A percentile compares a stretch with the other conserved stretches of the same genome.
Conservation (phyloP, 805 yeast species). For the Candida ipomoeae region DNA sequence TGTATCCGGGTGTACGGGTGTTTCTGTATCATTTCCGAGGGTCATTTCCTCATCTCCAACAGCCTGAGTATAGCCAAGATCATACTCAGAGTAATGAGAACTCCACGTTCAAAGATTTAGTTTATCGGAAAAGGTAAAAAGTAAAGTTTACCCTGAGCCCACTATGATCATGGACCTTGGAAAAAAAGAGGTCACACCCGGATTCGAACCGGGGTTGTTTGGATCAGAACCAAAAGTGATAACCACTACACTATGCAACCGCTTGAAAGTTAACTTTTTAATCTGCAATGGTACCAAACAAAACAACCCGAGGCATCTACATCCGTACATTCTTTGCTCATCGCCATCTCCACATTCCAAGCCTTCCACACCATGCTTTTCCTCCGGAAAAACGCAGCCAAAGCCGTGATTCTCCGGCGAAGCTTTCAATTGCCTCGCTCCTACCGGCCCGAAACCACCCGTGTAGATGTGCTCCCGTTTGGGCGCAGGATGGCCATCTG, state of each 20-base stretch:
- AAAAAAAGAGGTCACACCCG: slow-evolving; percentile 62
- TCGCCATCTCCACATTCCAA: not conserved
- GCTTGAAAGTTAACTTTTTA: not conserved
- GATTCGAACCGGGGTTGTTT: slow-evolving; percentile 82
- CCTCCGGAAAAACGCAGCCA: not conserved
- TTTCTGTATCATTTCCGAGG: no score
- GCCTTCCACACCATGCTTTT: not conserved
- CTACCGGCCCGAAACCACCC: slow-evolving; percentile 11
- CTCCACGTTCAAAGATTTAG: no score
- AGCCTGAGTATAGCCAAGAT: no score
- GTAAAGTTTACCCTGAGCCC: no score
- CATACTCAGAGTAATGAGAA: no score
- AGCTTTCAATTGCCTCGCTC: slow-evolving; percentile 9
- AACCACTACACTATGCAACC: slow-evolving; percentile 73
- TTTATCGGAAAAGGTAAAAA: no score
- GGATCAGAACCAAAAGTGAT: slow-evolving; percentile 81
- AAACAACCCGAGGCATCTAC: no score
- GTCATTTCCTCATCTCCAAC: no score
- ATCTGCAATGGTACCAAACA: not conserved
- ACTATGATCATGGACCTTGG: no score
- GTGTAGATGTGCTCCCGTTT: slow-evolving; percentile 12
- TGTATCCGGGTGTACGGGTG: no score
- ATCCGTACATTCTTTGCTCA: not conserved
- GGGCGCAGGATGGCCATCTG: slow-evolving; percentile 13
- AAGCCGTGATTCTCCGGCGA: not conserved